Percentiles rank a stretch among this genome's conserved stretches.
Conservation (phyloP, 163 green algal species). For the Prototheca cutis region DNA sequence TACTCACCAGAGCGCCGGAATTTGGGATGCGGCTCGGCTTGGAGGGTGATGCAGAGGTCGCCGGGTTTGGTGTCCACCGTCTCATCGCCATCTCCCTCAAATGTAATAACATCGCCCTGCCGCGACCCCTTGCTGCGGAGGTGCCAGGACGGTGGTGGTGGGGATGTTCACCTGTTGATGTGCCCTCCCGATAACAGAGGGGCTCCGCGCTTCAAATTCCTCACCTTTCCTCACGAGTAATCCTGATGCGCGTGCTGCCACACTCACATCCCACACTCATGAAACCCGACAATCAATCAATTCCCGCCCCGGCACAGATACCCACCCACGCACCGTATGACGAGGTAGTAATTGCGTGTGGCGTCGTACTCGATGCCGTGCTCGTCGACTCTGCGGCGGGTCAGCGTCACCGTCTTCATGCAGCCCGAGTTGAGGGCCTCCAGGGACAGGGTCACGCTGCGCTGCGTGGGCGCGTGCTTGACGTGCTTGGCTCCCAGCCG, state of each 20-base stretch:
- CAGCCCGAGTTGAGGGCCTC: conserved; percentile 36
- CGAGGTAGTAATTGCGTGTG: conserved; percentile 25
- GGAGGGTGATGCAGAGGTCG: conserved; percentile 29
- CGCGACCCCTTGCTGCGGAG: conserved; percentile 13
- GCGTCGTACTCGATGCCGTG: conserved; percentile 13
- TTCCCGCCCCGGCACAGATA: no score
- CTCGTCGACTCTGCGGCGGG: conserved; percentile 24
- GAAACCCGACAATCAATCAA: no score
- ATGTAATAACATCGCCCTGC: conserved; percentile 31
- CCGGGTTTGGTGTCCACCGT: conserved; percentile 34
- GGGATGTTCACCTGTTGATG: no score
- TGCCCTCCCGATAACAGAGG: no score
- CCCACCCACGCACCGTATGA: conserved; percentile 30
- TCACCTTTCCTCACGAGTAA: no score
- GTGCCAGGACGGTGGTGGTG: no score
- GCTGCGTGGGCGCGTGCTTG: conserved; percentile 22
- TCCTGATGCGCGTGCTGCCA: no score
- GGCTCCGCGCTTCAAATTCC: no score
- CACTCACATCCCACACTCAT: no score
- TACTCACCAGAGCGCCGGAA: conserved; percentile 22
- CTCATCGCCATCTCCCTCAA: conserved; percentile 40
- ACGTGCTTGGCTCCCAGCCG: conserved; percentile 29
- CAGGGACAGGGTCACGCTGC: conserved; percentile 19
- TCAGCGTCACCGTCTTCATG: conserved; percentile 25
- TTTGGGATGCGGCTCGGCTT: conserved; percentile 21